phyloP scores from a whole-genome alignment of 2,329 filamentous ascomycete genomes.

The Fusarium circinatum region DNA sequence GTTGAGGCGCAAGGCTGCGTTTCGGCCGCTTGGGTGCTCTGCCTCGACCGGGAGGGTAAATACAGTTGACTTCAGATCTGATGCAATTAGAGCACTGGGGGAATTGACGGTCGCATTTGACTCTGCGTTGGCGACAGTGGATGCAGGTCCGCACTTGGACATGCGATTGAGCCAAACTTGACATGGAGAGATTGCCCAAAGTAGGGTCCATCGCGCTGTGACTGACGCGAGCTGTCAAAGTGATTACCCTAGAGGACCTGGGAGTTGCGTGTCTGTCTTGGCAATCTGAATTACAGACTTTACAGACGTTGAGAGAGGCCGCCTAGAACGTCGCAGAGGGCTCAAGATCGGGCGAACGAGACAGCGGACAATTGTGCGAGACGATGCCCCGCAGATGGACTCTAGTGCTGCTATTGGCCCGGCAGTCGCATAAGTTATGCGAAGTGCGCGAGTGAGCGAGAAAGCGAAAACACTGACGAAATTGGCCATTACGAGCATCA shows the following conservation, averaged over 20 bases:
- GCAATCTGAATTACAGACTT: not conserved
- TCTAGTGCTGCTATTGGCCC: not conserved
- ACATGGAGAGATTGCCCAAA: not conserved
- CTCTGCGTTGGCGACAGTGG: not conserved
- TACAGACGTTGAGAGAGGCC: not conserved
- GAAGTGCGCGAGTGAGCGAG: not conserved
- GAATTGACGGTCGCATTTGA: not conserved
- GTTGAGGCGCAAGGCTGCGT: not conserved
- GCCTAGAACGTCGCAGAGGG: not conserved
- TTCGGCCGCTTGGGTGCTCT: not conserved
- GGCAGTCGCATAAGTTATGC: not conserved
- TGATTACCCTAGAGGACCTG: not conserved
- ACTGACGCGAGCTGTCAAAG: not conserved
- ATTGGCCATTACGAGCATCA: not conserved
- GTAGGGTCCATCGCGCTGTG: not conserved
- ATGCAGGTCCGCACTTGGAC: not conserved
- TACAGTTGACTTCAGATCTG: not conserved
- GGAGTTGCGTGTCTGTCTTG: too few relatives aligned
- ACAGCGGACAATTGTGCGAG: not conserved
- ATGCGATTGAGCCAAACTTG: not conserved
- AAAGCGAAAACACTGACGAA: not conserved
- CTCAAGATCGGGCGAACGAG: not conserved
- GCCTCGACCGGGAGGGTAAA: not conserved
- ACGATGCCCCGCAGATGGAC: not conserved
- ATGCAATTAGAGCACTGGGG: not conserved